Percentiles rank a stretch among this genome's conserved stretches.
These are phyloP conservation scores for Sporothrix mexicana DNA, from an alignment of 2,329 filamentous ascomycete species.

Conservation along the genomic window DNA sequence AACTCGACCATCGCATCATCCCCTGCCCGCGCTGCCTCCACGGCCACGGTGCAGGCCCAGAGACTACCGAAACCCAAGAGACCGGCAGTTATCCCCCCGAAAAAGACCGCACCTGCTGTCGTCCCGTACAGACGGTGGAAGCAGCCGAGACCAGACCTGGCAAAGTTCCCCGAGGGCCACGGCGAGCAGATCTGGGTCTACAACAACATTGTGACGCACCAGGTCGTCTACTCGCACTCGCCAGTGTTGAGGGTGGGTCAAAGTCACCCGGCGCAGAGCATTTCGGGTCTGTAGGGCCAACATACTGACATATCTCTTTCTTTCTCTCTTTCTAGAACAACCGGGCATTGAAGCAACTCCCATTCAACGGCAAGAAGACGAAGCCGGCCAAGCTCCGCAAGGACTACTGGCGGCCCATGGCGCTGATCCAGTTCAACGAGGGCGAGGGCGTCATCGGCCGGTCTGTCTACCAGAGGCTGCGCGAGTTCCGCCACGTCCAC, in stretches of 20 bases:
- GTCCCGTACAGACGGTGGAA: constrained; percentile 37
- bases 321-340: constrained; percentile 38
- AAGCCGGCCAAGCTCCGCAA: constrained; percentile 67
- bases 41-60: constrained; percentile 6
- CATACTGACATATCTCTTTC: background rate
- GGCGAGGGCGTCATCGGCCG: constrained; percentile 61
- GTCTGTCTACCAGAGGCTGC: constrained; percentile 66
- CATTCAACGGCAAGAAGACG: constrained; percentile 71
- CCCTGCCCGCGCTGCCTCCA: constrained; percentile 17
- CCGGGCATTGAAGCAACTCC: constrained; percentile 49
- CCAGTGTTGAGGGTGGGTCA: constrained; percentile 53
- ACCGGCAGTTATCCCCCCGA: background rate
- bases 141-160: constrained; percentile 39
- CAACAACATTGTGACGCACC: constrained; percentile 55
- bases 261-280: background rate
- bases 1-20: background rate
- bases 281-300: background rate
- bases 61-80: constrained; percentile 25
- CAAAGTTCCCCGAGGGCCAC: constrained; percentile 49
- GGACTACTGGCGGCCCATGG: constrained; percentile 70
- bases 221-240: constrained; percentile 60
- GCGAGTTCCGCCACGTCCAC: constrained; percentile 68
- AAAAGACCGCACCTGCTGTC: background rate
- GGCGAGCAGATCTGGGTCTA: constrained; percentile 66
- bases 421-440: constrained; percentile 62